phyloP scores from a whole-genome alignment of 75 land plant genomes.

The Cupressus sempervirens region DNA sequence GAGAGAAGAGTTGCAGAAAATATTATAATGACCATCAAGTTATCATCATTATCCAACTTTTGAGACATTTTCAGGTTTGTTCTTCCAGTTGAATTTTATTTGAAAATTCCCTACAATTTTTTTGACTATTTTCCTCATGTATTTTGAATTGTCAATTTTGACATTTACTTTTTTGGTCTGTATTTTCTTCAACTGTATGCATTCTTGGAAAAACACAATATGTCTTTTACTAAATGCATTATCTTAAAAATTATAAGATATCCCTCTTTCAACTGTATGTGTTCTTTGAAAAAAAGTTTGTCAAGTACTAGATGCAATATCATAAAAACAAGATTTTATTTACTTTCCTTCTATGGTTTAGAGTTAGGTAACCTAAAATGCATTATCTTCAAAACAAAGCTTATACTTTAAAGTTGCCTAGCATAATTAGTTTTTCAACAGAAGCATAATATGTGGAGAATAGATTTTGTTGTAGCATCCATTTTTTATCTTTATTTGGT shows the following conservation, averaged over 20 bases:
- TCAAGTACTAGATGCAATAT: not conserved
- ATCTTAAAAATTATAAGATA: no score
- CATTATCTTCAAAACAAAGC: not conserved
- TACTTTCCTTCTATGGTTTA: no score
- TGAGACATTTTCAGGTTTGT: conserved; percentile 57
- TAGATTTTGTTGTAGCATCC: not conserved
- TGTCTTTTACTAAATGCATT: not conserved
- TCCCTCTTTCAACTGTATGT: not conserved
- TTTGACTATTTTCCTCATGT: not conserved
- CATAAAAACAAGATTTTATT: no score
- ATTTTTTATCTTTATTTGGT: no score
- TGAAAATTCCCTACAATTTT: not conserved
- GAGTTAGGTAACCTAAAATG: not conserved
- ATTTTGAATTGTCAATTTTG: not conserved
- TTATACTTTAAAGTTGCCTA: not conserved
- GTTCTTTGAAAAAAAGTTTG: not conserved
- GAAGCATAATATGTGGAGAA: not conserved
- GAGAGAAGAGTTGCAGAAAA: conserved; percentile 21
- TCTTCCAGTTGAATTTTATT: not conserved
- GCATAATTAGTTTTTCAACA: not conserved
- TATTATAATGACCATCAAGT: conserved; percentile 40
- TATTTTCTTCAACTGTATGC: not conserved
- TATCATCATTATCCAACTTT: conserved; percentile 31
- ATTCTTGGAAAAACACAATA: not conserved
- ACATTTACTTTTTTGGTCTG: not conserved